Conservation (phyloP, 257 asterid genomes). For the Ajuga chamaepitys region DNA sequence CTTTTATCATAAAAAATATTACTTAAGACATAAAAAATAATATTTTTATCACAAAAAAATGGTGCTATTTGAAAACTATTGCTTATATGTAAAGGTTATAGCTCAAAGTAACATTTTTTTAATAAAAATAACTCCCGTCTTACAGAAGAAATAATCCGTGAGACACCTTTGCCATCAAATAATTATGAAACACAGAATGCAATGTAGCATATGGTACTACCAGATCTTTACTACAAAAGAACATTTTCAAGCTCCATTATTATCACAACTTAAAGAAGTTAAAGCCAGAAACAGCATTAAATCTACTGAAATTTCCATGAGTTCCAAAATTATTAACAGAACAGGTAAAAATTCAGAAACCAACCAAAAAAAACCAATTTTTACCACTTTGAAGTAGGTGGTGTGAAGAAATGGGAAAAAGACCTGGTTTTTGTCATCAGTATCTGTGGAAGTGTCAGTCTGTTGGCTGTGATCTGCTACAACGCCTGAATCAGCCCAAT, state of each 20-base stretch:
- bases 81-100: no score
- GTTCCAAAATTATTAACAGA: not conserved
- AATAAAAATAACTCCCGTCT: no score
- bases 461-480: slow-evolving; percentile 43
- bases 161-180: no score
- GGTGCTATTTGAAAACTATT: no score
- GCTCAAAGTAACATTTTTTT: no score
- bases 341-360: not conserved
- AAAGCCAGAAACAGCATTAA: not conserved
- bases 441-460: slow-evolving; percentile 46
- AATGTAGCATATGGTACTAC: not conserved
- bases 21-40: no score
- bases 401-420: not conserved
- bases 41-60: no score
- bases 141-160: no score
- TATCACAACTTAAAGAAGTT: not conserved
- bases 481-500: slow-evolving; percentile 35
- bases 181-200: not conserved
- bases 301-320: not conserved
- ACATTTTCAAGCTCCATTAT: not conserved
- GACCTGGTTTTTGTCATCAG: slow-evolving; percentile 43
- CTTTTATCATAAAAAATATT: no score
- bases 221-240: slow-evolving; percentile 1
- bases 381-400: not conserved
- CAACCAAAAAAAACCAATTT: slow-evolving; percentile 4